Conservation (phyloP, 176 grass and related monocot genomes). For the Cenchrus americanus region DNA sequence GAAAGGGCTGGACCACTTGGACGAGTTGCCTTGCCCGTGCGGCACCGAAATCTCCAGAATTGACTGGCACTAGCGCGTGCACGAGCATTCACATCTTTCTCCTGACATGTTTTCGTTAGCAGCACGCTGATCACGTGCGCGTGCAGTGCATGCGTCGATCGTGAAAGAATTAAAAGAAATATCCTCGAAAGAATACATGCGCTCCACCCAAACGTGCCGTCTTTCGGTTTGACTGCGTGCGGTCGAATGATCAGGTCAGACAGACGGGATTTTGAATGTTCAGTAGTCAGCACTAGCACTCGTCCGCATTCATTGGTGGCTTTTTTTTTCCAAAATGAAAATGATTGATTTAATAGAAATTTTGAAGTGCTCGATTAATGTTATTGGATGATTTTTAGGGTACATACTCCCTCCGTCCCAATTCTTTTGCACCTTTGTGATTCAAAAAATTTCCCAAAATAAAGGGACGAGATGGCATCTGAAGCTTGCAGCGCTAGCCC, state of each 20-base stretch:
- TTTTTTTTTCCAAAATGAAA: no score
- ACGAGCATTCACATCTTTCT: slow-evolving; percentile 29
- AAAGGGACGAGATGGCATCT: no score
- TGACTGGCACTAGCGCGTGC: not conserved
- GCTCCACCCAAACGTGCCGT: not conserved
- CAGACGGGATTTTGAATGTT: not conserved
- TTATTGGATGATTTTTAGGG: no score
- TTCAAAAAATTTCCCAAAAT: no score
- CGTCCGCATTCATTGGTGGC: not conserved
- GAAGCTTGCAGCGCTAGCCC: no score
- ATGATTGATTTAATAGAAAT: no score
- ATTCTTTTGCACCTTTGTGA: no score
- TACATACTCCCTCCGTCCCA: no score
- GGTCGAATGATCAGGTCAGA: not conserved
- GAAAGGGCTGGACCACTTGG: not conserved
- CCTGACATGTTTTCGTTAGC: not conserved
- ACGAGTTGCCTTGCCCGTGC: not conserved
- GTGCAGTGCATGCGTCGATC: no score
- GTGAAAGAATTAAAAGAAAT: not conserved
- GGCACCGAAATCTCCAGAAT: slow-evolving; percentile 15
- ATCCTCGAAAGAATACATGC: no score
- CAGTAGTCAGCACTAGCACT: not conserved
- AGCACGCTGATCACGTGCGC: not conserved
- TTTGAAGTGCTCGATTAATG: no score
- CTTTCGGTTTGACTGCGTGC: not conserved